Evolutionary conservation across 441 rosid species (phyloP), one percentile per base, ranked within the genome.

Genomic region (Pelargonium myrrhifolium): DNA sequence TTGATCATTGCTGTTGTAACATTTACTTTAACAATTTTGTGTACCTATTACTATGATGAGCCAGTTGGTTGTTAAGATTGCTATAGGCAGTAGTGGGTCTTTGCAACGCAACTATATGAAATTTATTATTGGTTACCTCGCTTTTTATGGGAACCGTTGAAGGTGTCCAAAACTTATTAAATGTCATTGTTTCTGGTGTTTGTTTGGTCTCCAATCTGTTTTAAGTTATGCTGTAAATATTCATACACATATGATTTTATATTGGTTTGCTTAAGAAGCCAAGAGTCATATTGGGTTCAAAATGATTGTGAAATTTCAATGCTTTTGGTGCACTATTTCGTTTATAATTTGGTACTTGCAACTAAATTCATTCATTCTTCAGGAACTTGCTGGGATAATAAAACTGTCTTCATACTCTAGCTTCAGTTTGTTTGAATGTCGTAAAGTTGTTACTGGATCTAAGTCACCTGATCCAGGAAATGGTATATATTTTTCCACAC

Each of bases 301-400:
- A 39, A 28, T 15, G 39, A 20, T 64, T 40, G 24, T 62, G 65
- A 28, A 42, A 3, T 53, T 53, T 17, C 10, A 53, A 15, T 35
- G 8, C 39, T 14, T 65, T 43, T 49, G 47, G 11, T 58, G 3
- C 31, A n/a, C 15, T 59, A 68, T 31, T 43, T 69, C 60, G 47
- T 35, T 43, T 18, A 35, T 35, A 35, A 35, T 35, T 35, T 35
- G 39, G 39, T 35, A 5, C 39, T 6, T 35, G 39, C 58, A 43
- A 64, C 63, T 37, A 55, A 39, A 39, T 69, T 43, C 64, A 20
- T 76, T 35, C 17, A 28, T 72, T 22, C 78, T 66, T 79, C 89
- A 94, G 98, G 98, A 94, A 77, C 98, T 94, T 79, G 91, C 98
- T 26, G 96, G 94, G 82, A 82, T 89, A 79, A 94, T 92, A 66